Evolutionary conservation across 371 early-diverging fungal genomes (phyloP).

Genomic region (Fennellomyces sp.): DNA sequence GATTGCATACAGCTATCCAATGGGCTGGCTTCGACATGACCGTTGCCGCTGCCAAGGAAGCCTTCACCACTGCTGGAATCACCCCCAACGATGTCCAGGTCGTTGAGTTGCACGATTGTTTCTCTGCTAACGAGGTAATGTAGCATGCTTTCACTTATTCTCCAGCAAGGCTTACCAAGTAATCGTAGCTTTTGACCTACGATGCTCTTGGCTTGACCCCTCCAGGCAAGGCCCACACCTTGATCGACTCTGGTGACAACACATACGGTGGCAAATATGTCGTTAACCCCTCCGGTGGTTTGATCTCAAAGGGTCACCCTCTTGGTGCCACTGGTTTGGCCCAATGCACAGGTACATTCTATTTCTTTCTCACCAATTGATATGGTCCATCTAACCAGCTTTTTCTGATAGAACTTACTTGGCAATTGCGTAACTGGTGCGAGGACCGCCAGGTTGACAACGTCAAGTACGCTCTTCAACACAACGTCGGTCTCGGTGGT

Average conservation of each 20-base stretch:
- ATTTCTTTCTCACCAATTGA: not conserved
- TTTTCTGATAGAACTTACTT: slow-evolving; percentile 45
- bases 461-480: slow-evolving; percentile 72
- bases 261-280: slow-evolving; percentile 69
- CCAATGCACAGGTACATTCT: slow-evolving; percentile 64
- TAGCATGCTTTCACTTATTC: not conserved
- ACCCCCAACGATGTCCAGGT: slow-evolving; percentile 69
- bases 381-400: not conserved
- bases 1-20: too few relatives aligned
- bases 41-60: slow-evolving; percentile 64
- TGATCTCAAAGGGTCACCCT: slow-evolving; percentile 85
- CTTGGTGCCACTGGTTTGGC: slow-evolving; percentile 84
- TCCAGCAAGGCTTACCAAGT: not conserved
- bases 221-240: slow-evolving; percentile 66
- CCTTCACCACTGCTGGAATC: slow-evolving; percentile 63
- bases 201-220: slow-evolving; percentile 76
- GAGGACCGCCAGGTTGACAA: slow-evolving; percentile 76
- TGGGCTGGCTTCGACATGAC: slow-evolving; percentile 81
- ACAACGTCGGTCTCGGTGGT: slow-evolving; percentile 83
- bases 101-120: slow-evolving; percentile 84
- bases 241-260: slow-evolving; percentile 61
- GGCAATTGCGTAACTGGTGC: slow-evolving; percentile 76
- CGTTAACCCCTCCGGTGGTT: slow-evolving; percentile 80
- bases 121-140: slow-evolving; percentile 76
- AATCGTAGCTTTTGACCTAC: slow-evolving; percentile 66